Percentiles rank a stretch among this genome's conserved stretches.
Conservation (phyloP, 2,329 filamentous ascomycete genomes). For the Monosporascus sp. region DNA sequence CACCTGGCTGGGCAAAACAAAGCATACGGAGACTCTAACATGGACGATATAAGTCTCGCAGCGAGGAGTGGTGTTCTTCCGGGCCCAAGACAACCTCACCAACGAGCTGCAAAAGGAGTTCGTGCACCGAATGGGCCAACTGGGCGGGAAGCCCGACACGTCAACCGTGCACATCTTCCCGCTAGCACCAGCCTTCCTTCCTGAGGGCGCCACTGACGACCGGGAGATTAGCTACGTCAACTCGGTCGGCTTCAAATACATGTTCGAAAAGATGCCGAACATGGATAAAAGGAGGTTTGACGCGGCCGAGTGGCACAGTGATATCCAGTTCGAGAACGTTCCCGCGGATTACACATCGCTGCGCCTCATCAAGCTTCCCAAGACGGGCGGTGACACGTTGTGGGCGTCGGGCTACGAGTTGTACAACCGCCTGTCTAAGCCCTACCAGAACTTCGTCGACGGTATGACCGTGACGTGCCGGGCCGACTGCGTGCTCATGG, state of each 20-base stretch:
- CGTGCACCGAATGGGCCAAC: conserved; percentile 52
- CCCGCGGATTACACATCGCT: conserved; percentile 58
- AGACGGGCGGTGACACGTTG: conserved; percentile 53
- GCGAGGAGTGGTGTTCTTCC: conserved; percentile 62
- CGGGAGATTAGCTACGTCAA: conserved; percentile 57
- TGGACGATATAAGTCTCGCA: conserved; percentile 44
- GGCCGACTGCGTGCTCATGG: conserved; percentile 32
- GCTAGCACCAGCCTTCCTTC: conserved; percentile 37
- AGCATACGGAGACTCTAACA: not conserved
- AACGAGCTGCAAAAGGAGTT: conserved; percentile 58
- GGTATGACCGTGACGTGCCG: conserved; percentile 42
- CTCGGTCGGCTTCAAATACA: conserved; percentile 40
- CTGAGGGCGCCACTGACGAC: conserved; percentile 40
- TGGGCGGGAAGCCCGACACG: conserved; percentile 52
- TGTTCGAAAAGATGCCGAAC: conserved; percentile 18
- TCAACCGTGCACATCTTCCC: conserved; percentile 60
- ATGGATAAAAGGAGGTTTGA: conserved; percentile 29
- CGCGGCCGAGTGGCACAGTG: conserved; percentile 47
- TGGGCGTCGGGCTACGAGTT: conserved; percentile 61
- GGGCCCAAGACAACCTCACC: conserved; percentile 51
- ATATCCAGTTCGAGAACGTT: conserved; percentile 56
- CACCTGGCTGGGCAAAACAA: too few relatives aligned
- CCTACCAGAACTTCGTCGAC: conserved; percentile 49
- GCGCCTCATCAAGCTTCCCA: conserved; percentile 51
- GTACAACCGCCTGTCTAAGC: conserved; percentile 49